Evolutionary conservation across 2,329 filamentous ascomycete genomes (phyloP), one percentile per base, ranked within the genome.

Genomic region (Colletotrichum chrysophilum): DNA sequence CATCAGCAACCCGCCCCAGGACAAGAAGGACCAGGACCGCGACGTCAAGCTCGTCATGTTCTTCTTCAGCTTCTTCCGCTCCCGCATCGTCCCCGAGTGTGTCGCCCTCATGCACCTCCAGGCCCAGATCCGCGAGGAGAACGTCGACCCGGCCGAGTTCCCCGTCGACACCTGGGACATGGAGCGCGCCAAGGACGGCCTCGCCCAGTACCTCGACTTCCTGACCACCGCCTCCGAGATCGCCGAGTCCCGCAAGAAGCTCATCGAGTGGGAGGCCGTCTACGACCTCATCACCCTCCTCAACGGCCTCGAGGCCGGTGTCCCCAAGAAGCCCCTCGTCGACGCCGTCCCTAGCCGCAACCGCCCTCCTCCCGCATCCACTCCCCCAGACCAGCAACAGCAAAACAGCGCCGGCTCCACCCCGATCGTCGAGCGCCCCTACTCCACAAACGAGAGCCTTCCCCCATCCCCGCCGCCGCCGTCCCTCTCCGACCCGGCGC

Each of bases 131-230:
- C 93, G 95, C 56, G 92, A 93, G 55, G 93, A 93, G 36, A 89
- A 93, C 72, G 92, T 93, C 18, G 91, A 96, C 76, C 93, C 95
- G 0, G 92, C 95, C 77, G 96, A 98, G 80, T 98, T 98, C 80
- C 96, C 96, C 0, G 93, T 98, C 3, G 97, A 98, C 80, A 91
- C 96, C 62, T 98, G 96, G 96, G 96, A 98, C 80, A 98, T 98
- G 94, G 96, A 98, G 83, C 92, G 96, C 16, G 96, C 97, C 74
- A 98, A 98, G 83, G 96, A 98, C 81, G 96, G 96, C 1, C 92
- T 98, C 2, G 95, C 96, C 67, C 96, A 98, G 83, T 98, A 98
- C 81, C 91, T 98, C 3, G 96, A 98, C 80, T 98, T 98, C 82
- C 94, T 98, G 70, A 95, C 94, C 18, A 96, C 97, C 0, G 91